These are phyloP conservation scores for Simplicillium sp. DNA, from an alignment of 2,329 filamentous ascomycete species.

Conservation along the genomic window DNA sequence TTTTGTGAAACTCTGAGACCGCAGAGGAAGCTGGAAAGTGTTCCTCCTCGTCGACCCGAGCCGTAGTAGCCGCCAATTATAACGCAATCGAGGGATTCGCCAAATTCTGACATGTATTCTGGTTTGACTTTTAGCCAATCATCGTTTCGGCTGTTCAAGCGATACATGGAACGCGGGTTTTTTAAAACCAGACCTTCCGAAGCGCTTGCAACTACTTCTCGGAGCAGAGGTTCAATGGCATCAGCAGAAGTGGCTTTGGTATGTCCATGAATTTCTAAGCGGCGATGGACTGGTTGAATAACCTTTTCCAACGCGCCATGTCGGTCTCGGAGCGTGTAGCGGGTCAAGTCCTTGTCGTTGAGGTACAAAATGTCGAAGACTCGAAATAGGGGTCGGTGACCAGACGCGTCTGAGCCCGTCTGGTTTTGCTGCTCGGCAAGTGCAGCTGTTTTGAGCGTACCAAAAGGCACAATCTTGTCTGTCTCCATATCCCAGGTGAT, in stretches of 20 bases:
- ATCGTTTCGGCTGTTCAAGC: constrained; percentile 80
- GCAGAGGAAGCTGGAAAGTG: constrained; percentile 80
- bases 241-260: constrained; percentile 54
- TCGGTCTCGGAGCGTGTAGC: constrained; percentile 75
- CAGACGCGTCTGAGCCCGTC: constrained; percentile 40
- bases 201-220: constrained; percentile 74
- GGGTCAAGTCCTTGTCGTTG: constrained; percentile 71
- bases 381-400: constrained; percentile 62
- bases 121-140: constrained; percentile 99
- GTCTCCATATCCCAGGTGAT: constrained; percentile 89
- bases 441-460: constrained; percentile 86
- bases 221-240: constrained; percentile 70
- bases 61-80: constrained; percentile 92
- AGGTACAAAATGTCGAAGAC: constrained; percentile 89
- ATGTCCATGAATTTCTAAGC: constrained; percentile 76
- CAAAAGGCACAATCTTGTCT: constrained; percentile 81
- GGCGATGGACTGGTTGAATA: constrained; percentile 60
- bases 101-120: constrained; percentile 95
- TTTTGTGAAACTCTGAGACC: constrained; percentile 69
- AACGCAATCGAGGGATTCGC: constrained; percentile 83
- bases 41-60: constrained; percentile 74
- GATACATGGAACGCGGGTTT: constrained; percentile 80
- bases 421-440: constrained; percentile 60
- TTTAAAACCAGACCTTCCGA: constrained; percentile 91
- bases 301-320: constrained; percentile 63